phyloP scores from a whole-genome alignment of 2,329 filamentous ascomycete species.

The Trichoderma koningiopsis region DNA sequence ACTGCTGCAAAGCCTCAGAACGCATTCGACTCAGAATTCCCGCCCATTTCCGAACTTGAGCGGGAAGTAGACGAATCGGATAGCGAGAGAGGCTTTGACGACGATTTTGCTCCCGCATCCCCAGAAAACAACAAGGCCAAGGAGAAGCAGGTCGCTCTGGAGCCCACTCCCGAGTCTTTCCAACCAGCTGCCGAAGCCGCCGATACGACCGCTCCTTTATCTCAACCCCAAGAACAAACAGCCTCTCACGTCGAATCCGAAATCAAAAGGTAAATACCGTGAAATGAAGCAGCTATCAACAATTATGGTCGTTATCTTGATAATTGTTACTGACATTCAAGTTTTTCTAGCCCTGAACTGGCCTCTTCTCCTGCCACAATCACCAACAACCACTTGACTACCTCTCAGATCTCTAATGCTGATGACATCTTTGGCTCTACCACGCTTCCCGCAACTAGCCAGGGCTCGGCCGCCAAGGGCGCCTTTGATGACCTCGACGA shows the following conservation, averaged over 20 bases:
- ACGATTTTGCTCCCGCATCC: conserved; percentile 78
- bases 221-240: conserved; percentile 33
- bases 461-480: conserved; percentile 44
- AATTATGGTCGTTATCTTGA: background rate
- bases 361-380: conserved; percentile 39
- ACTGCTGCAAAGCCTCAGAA: conserved; percentile 48
- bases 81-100: conserved; percentile 82
- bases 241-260: conserved; percentile 28
- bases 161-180: conserved; percentile 11
- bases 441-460: conserved; percentile 34
- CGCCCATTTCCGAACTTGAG: conserved; percentile 86
- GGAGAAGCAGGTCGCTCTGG: conserved; percentile 12
- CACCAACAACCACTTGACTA: conserved; percentile 30
- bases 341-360: conserved; percentile 33
- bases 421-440: conserved; percentile 49
- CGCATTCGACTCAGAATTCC: conserved; percentile 77
- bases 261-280: conserved; percentile 33
- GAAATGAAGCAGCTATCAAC: background rate
- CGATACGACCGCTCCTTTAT: conserved; percentile 26
- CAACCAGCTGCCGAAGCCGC: background rate
- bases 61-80: conserved; percentile 81
- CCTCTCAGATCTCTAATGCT: conserved; percentile 38
- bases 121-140: conserved; percentile 45
- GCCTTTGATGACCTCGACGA: conserved; percentile 76
- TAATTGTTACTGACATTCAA: conserved; percentile 2